Evolutionary conservation across 306 rosid species (phyloP).

Genomic region (Trifolium subterraneum): DNA sequence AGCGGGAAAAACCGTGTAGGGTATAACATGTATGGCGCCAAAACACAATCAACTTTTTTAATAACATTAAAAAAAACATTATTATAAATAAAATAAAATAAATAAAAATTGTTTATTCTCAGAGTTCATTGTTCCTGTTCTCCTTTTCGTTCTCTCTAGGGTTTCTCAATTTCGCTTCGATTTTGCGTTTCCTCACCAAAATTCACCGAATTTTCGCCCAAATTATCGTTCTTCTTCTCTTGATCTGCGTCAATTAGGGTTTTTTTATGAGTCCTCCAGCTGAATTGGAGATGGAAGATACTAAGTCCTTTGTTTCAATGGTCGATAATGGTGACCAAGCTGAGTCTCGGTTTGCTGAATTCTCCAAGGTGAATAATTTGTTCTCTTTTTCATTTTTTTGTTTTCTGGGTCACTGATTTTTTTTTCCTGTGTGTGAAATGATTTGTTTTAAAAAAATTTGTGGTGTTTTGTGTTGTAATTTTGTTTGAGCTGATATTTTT

Average conservation of each 20-base stretch:
- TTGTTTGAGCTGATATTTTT: background rate
- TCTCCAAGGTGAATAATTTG: slow-evolving; percentile 65
- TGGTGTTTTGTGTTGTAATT: background rate
- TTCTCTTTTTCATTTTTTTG: background rate
- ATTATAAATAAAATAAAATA: background rate
- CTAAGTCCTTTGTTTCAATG: slow-evolving; percentile 38
- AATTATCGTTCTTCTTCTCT: background rate
- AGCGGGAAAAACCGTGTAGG: slow-evolving; percentile 47
- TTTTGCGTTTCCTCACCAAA: background rate
- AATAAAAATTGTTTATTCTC: background rate
- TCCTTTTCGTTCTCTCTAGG: slow-evolving; percentile 17
- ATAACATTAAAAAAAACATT: background rate
- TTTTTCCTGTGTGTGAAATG: background rate
- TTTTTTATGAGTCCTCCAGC: slow-evolving; percentile 52
- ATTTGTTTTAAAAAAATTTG: fast-evolving
- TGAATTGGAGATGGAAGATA: slow-evolving; percentile 59
- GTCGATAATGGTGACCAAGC: slow-evolving; percentile 44
- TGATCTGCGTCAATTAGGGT: slow-evolving; percentile 48
- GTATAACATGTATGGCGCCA: slow-evolving; percentile 42
- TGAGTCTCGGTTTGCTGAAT: slow-evolving; percentile 59
- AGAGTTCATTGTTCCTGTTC: background rate
- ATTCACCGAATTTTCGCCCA: background rate
- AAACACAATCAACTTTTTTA: slow-evolving; percentile 17
- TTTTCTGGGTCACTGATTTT: background rate
- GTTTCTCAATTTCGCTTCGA: slow-evolving; percentile 24